These are phyloP conservation scores for Globisporangium apiculatum DNA, from an alignment of 352 stramenopile genomes.

Conservation along the genomic window DNA sequence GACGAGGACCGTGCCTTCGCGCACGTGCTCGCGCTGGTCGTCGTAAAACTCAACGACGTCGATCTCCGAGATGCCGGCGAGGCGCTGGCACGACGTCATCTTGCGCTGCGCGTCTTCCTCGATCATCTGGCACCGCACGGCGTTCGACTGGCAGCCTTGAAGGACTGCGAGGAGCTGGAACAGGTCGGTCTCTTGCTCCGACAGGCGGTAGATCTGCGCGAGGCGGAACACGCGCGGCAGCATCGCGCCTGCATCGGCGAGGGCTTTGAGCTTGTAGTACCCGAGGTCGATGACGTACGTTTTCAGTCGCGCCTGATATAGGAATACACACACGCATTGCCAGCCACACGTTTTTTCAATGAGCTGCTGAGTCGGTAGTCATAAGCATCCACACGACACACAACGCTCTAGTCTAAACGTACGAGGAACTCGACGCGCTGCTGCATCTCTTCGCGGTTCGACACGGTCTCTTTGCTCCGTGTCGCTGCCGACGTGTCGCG, in stretches of 20 bases:
- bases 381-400: too few relatives aligned
- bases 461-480: conserved; percentile 41
- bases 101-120: conserved; percentile 74
- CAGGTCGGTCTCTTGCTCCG: conserved; percentile 61
- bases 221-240: conserved; percentile 68
- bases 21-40: conserved; percentile 78
- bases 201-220: conserved; percentile 67
- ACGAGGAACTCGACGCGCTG: conserved; percentile 64
- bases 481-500: conserved; percentile 3
- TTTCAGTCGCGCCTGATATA: conserved; percentile 27
- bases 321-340: too few relatives aligned
- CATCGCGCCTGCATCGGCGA: conserved; percentile 22
- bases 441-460: conserved; percentile 72
- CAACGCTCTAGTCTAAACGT: neutral
- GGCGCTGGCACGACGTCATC: conserved; percentile 67
- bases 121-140: conserved; percentile 78
- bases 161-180: conserved; percentile 79
- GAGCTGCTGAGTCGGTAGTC: too few relatives aligned
- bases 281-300: conserved; percentile 53
- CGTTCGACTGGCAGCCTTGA: conserved; percentile 80
- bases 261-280: conserved; percentile 40
- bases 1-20: conserved; percentile 81
- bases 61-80: conserved; percentile 79
- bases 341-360: too few relatives aligned
- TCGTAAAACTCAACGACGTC: conserved; percentile 84